These are phyloP conservation scores for Pseudogymnoascus sp. DNA, from an alignment of 2,329 filamentous ascomycete species.

Conservation along the genomic window DNA sequence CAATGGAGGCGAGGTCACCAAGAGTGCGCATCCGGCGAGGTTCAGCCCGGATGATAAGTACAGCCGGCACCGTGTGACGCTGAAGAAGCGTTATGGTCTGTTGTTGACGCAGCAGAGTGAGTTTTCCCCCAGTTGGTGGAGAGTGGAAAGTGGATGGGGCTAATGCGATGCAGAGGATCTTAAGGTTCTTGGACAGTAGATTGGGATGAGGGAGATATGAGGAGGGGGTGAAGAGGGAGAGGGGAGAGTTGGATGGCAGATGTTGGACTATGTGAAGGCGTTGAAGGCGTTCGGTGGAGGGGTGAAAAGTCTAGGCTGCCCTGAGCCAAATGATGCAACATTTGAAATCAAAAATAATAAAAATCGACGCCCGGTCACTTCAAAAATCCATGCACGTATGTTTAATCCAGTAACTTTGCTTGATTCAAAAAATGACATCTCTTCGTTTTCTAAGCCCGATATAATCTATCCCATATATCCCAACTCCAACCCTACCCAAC, in stretches of 20 bases:
- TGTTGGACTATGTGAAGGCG: slow-evolving; percentile 2
- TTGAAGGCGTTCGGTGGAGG: neutral
- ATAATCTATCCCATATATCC: slow-evolving; percentile 13
- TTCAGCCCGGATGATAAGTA: slow-evolving; percentile 99
- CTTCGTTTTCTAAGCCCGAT: slow-evolving; percentile 12
- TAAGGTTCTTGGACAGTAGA: slow-evolving; percentile 37
- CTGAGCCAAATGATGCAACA: slow-evolving; percentile 13
- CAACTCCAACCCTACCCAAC: slow-evolving; percentile 8
- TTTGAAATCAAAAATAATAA: slow-evolving; percentile 13
- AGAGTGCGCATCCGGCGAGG: slow-evolving; percentile 89
- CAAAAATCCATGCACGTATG: neutral
- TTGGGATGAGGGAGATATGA: neutral
- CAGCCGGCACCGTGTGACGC: slow-evolving; percentile 87
- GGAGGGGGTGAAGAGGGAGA: neutral
- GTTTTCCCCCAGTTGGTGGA: slow-evolving; percentile 21
- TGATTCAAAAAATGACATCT: neutral
- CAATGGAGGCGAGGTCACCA: slow-evolving; percentile 75
- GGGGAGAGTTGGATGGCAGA: neutral
- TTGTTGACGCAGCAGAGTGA: slow-evolving; percentile 73
- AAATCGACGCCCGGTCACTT: slow-evolving; percentile 7
- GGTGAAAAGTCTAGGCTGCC: slow-evolving; percentile 21
- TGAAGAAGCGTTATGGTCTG: slow-evolving; percentile 88
- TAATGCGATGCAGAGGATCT: slow-evolving; percentile 32
- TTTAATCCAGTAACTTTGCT: neutral
- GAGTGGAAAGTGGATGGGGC: neutral